Conservation (phyloP, 2,329 filamentous ascomycete genomes). For the Emydomyces testavorans region DNA sequence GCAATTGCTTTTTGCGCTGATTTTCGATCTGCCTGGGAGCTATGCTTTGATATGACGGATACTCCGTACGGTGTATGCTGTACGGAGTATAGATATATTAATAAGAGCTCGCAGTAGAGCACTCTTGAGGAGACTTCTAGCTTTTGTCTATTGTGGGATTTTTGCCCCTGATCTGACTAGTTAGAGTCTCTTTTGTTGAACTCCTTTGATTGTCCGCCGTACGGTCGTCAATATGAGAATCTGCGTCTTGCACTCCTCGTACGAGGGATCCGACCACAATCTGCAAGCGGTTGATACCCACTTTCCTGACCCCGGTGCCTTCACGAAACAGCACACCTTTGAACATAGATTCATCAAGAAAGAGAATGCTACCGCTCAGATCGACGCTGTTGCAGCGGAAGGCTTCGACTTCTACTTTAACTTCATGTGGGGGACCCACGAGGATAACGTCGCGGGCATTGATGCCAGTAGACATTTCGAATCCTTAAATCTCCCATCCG, state of each 20-base stretch:
- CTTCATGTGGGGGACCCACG: slow-evolving; percentile 21
- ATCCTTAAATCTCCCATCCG: slow-evolving; percentile 16
- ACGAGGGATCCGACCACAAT: slow-evolving; percentile 4
- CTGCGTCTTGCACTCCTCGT: slow-evolving; percentile 9
- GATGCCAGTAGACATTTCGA: slow-evolving; percentile 20
- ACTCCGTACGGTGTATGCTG: too few species aligned
- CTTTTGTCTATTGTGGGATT: background rate
- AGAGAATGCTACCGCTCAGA: slow-evolving; percentile 16
- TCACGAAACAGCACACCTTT: slow-evolving; percentile 18
- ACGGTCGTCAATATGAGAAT: slow-evolving; percentile 1
- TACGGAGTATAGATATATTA: too few species aligned
- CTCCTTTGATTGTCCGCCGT: too few species aligned
- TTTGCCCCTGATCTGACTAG: too few species aligned
- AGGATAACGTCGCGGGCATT: slow-evolving; percentile 20
- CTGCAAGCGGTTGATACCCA: slow-evolving; percentile 8
- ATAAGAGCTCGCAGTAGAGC: too few species aligned
- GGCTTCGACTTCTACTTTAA: slow-evolving; percentile 21
- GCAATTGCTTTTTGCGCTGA: background rate
- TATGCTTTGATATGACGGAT: too few species aligned
- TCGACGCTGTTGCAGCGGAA: slow-evolving; percentile 17
- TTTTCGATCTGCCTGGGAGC: too few species aligned
- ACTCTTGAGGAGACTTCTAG: too few species aligned
- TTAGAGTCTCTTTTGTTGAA: too few species aligned
- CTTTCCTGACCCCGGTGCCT: slow-evolving; percentile 12
- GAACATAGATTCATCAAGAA: slow-evolving; percentile 18